Conservation (phyloP, 495 filamentous ascomycete genomes). For the Cercophora samala region DNA sequence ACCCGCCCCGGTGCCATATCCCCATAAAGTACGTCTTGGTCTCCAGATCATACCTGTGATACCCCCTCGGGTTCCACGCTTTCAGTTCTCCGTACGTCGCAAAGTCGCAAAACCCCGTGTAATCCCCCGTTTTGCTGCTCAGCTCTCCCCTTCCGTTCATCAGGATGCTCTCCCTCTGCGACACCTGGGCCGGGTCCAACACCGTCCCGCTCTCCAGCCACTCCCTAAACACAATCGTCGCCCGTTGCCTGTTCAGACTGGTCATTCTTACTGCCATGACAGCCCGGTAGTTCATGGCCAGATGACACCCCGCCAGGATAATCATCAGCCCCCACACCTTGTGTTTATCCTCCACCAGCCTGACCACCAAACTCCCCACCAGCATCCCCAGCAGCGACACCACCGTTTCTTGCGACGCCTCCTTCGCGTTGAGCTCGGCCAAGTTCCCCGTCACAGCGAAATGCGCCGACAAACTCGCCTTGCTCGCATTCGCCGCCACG, state of each 20-base stretch:
- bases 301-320: slow-evolving; percentile 66
- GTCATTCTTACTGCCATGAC: slow-evolving; percentile 80
- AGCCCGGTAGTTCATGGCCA: slow-evolving; percentile 79
- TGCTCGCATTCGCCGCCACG: slow-evolving; percentile 82
- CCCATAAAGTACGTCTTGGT: slow-evolving; percentile 56
- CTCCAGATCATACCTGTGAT: slow-evolving; percentile 50
- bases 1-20: slow-evolving; percentile 41
- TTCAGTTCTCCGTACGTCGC: slow-evolving; percentile 41
- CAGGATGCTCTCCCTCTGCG: slow-evolving; percentile 69
- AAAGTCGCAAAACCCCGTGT: slow-evolving; percentile 43
- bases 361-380: slow-evolving; percentile 76
- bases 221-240: slow-evolving; percentile 71
- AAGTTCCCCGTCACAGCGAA: slow-evolving; percentile 88
- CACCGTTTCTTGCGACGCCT: slow-evolving; percentile 93
- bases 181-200: slow-evolving; percentile 61
- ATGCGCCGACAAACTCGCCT: slow-evolving; percentile 87
- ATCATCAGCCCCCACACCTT: slow-evolving; percentile 76
- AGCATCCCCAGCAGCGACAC: slow-evolving; percentile 90
- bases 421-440: slow-evolving; percentile 91
- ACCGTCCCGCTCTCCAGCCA: slow-evolving; percentile 51
- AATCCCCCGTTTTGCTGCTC: slow-evolving; percentile 46
- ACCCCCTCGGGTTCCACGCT: slow-evolving; percentile 36
- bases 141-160: slow-evolving; percentile 45
- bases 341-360: slow-evolving; percentile 62
- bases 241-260: slow-evolving; percentile 83